Percentiles rank a stretch among this genome's conserved stretches.
Evolutionary conservation across 2,329 filamentous ascomycete genomes (phyloP).

Genomic region (Alternaria dauci): DNA sequence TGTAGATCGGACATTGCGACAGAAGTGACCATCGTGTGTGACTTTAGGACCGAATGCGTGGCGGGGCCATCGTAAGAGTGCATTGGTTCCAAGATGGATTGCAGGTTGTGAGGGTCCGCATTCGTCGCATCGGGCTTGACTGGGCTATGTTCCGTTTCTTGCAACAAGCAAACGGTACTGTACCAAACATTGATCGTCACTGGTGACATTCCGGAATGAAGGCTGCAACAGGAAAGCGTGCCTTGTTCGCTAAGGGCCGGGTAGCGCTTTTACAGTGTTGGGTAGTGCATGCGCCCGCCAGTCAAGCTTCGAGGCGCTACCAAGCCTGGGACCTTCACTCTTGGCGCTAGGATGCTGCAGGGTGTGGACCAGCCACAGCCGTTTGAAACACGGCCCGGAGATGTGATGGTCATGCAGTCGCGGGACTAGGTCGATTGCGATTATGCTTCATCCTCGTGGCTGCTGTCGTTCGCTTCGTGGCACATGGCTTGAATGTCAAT

Average conservation of each 20-base stretch:
- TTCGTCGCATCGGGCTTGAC: slow-evolving; percentile 4
- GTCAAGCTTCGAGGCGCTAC: slow-evolving; percentile 32
- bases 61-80: background rate
- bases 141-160: background rate
- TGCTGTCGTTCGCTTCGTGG: background rate
- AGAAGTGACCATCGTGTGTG: slow-evolving; percentile 18
- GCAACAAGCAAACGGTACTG: background rate
- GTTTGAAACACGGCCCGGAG: slow-evolving; percentile 14
- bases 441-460: background rate
- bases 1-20: slow-evolving; percentile 13
- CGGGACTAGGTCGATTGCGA: background rate
- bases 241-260: slow-evolving; percentile 9
- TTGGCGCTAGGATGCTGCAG: slow-evolving; percentile 36
- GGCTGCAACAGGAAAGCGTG: slow-evolving; percentile 5
- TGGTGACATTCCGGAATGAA: slow-evolving; percentile 24
- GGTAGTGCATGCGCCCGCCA: slow-evolving; percentile 27
- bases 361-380: slow-evolving; percentile 32
- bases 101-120: slow-evolving; percentile 13
- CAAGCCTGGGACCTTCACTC: slow-evolving; percentile 38
- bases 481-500: background rate
- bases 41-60: slow-evolving; percentile 14
- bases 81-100: slow-evolving; percentile 16
- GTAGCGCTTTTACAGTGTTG: slow-evolving; percentile 6
- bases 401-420: background rate
- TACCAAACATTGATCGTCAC: slow-evolving; percentile 4